Base-by-base conservation (phyloP, 2,329 filamentous ascomycete genomes). In the Nothopassalora personata region DNA sequence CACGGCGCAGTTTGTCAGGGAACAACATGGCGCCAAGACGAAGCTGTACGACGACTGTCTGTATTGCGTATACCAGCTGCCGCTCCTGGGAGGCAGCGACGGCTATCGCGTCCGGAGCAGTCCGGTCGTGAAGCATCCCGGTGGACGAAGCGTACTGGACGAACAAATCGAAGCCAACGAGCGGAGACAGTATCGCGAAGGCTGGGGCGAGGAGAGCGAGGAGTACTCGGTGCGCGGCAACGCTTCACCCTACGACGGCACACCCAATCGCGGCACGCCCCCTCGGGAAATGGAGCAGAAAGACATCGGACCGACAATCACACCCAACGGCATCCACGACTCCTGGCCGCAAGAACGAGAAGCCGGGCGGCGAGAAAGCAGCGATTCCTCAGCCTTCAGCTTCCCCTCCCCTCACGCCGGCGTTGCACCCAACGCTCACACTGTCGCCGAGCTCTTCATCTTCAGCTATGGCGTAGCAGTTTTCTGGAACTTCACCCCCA, bases 1-100 rank as follows among this genome's bases (percentile, higher is more conserved):
- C 28, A 91, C 91, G n/a, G 91, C 92, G 13, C 85, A 90, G 34
- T 99, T 99, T 72, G 80, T 97, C 61, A 88, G 89, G 67, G 89
- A 90, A 64, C 88, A 87, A 69, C 94, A 99, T 76, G 87, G 89
- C 33, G 93, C 92, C 0, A 88, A 91, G 75, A 96, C 93, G 13
- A 99, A 99, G 76, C 81, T 97, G 5, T 99, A 99, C 75, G 94
- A 99, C 73, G 94, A 99, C 74, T 99, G 94, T 71, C 79, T 99
- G 27, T 99, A 99, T 72, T 90, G 88, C 28, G 93, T 96, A 51
- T 99, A 99, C 74, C 92, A 97, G 71, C 78, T 97, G 31, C 94
- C 94, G 5, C 78, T 99, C 15, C 80, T 97, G 56, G 88, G 90
- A 2, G 94, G 93, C 1, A 85, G 81, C 50, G 91, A 96, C 52